A percentile compares a stretch with the other conserved stretches of the same genome.
phyloP scores from a whole-genome alignment of 805 yeast species.

The Metschnikowia arizonensis region DNA sequence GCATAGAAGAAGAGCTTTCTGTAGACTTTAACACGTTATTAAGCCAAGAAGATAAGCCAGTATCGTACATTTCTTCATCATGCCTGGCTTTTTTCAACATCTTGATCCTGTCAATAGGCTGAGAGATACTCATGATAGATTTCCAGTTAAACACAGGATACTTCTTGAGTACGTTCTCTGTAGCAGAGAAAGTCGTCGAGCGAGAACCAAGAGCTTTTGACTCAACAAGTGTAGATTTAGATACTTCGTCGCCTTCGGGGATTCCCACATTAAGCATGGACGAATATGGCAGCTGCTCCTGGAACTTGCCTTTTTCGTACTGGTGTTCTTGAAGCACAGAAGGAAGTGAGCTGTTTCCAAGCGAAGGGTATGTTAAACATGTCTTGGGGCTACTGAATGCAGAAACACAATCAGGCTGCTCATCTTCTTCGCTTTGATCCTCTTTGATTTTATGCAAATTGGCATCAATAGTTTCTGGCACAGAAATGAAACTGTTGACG shows the following conservation, averaged over 20 bases:
- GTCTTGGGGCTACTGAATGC: constrained; percentile 8
- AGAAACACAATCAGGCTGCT: constrained; percentile 12
- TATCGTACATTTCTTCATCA: constrained; percentile 43
- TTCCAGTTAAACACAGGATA: constrained; percentile 42
- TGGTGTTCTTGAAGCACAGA: constrained; percentile 14
- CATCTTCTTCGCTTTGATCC: constrained; percentile 27
- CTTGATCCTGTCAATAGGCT: constrained; percentile 39
- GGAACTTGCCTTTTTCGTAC: constrained; percentile 12
- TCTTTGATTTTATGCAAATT: constrained; percentile 32
- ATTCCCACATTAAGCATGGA: constrained; percentile 8
- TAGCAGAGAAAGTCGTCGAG: not conserved
- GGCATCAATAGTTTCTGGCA: constrained; percentile 40
- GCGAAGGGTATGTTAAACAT: not conserved
- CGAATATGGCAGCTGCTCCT: constrained; percentile 10
- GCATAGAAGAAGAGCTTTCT: constrained; percentile 32
- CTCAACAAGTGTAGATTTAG: not conserved
- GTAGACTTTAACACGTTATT: constrained; percentile 40
- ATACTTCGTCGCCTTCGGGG: constrained; percentile 2
- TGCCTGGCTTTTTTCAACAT: constrained; percentile 41
- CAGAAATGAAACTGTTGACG: constrained; percentile 23
- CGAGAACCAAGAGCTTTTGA: not conserved
- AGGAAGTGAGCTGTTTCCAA: constrained; percentile 8
- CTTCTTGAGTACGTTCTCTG: constrained; percentile 4
- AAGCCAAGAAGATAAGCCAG: constrained; percentile 60
- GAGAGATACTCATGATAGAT: constrained; percentile 36